Evolutionary conservation across 176 grass and related monocot species (phyloP).

Genomic region (Oryza meyeriana): DNA sequence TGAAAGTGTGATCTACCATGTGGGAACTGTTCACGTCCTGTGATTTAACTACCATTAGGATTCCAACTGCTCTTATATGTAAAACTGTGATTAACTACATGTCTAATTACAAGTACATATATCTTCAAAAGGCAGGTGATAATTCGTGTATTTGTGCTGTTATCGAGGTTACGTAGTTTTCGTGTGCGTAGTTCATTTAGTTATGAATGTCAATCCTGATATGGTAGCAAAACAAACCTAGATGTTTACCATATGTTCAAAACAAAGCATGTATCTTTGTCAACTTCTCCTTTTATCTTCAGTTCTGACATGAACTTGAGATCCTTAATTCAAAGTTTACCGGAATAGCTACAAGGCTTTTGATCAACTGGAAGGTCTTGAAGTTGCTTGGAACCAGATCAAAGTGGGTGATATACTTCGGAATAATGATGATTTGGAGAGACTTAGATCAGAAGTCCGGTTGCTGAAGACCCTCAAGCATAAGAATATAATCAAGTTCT

Average conservation of each 20-base stretch:
- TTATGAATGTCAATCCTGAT: not conserved
- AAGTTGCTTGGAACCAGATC: constrained; percentile 83
- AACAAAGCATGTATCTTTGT: not conserved
- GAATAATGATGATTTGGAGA: constrained; percentile 61
- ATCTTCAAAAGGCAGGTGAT: not conserved
- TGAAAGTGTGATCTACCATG: not conserved
- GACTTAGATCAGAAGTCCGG: constrained; percentile 71
- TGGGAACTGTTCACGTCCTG: not conserved
- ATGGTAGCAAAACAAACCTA: not conserved
- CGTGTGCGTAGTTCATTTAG: not conserved
- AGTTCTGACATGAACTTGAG: constrained; percentile 3
- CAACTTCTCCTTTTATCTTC: not conserved
- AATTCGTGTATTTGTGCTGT: not conserved
- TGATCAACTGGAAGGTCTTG: constrained; percentile 83
- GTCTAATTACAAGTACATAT: not conserved
- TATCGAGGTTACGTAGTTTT: not conserved
- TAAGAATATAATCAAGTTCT: constrained; percentile 83
- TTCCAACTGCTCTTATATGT: not conserved
- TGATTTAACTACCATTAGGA: not conserved
- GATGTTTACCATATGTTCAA: not conserved
- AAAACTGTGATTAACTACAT: not conserved
- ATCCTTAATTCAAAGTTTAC: constrained; percentile 48
- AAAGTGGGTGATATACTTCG: constrained; percentile 61
- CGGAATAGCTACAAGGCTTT: constrained; percentile 64
- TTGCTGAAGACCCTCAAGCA: constrained; percentile 83